phyloP scores from a whole-genome alignment of 331 rosid species.

The Phaseolus coccineus region DNA sequence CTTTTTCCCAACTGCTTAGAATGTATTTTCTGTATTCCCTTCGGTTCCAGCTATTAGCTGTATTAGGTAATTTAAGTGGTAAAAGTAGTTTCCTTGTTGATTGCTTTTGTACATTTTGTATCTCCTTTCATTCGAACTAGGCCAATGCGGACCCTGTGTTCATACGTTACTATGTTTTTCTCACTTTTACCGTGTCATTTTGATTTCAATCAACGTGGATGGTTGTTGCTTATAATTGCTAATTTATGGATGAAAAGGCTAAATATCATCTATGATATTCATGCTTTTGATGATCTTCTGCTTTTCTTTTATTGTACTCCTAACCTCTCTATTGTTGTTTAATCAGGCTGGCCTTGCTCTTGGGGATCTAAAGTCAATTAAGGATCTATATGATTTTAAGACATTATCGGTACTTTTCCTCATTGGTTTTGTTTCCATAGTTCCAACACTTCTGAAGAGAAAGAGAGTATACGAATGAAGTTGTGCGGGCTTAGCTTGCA shows the following conservation, averaged over 20 bases:
- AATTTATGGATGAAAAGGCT: constrained; percentile 7
- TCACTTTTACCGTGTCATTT: background rate
- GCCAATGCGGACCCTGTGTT: background rate
- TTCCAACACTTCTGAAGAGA: constrained; percentile 84
- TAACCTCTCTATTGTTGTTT: constrained; percentile 39
- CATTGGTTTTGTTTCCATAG: constrained; percentile 78
- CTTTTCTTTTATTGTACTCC: constrained; percentile 1
- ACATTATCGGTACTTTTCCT: constrained; percentile 91
- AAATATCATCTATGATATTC: constrained; percentile 29
- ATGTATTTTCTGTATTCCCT: constrained; percentile 1
- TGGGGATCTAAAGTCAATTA: constrained; percentile 93
- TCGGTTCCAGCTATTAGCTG: constrained; percentile 12
- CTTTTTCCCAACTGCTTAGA: background rate
- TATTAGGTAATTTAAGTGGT: constrained; percentile 23
- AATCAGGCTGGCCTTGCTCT: constrained; percentile 98
- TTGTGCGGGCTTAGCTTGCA: constrained; percentile 9
- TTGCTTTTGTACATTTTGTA: constrained; percentile 13
- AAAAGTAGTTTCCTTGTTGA: constrained; percentile 21
- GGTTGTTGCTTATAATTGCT: constrained; percentile 1
- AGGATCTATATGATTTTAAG: constrained; percentile 91
- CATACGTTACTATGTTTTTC: constrained; percentile 16
- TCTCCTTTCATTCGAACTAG: constrained; percentile 18
- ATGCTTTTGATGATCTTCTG: constrained; percentile 8
- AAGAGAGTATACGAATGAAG: constrained; percentile 91
- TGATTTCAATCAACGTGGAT: constrained; percentile 1